Base-by-base conservation (phyloP, 805 yeast genomes). In the Sungouiella thailandica region DNA sequence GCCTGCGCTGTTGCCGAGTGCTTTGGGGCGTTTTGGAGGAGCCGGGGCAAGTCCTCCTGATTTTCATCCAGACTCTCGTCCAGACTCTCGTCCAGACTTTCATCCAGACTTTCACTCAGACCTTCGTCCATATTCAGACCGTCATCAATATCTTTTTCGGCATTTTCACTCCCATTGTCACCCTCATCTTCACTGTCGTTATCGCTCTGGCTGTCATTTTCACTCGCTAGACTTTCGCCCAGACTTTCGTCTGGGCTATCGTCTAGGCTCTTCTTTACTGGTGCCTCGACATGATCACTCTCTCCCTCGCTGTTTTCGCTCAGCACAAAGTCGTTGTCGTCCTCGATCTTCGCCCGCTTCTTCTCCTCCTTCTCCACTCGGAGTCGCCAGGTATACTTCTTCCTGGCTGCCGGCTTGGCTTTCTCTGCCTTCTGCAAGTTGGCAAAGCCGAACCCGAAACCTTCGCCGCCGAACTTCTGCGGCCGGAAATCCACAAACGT, bases 401-500 rank as follows among this genome's bases (percentile, higher is more conserved):
- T 75, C 40, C 58, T 64, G 6, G 44, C 23, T 2, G 43, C 33
- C 8, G 42, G 34, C 25, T 37, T 41, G 4, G 45, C 28, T 40
- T 57, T 62, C 25, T 60, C 62, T 6, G 75, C 67, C 32, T 72
- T 74, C 23, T 72, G 68, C 3, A 77, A 59, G 50, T 78, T 72
- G 4, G 66, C 57, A 49, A 84, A 83, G 1, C 82, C 83, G 55
- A 83, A 83, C 1, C 94, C 90, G 35, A 71, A 60, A 1, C 87
- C 88, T 20, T 66, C 46, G 0, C 83, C 84, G 4, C 79, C 79
- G 40, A 68, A 62, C 30, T 68, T 70, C 2, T 70, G 58, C 0
- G 90, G 88, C 43, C 95, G 66, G 51, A 78, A 69, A 54, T 86
- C 96, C 10, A 83, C 70, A 44, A 86, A 84, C 3, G 70, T 51